Base-by-base conservation (phyloP, 441 rosid species). In the Euphorbia corollata region DNA sequence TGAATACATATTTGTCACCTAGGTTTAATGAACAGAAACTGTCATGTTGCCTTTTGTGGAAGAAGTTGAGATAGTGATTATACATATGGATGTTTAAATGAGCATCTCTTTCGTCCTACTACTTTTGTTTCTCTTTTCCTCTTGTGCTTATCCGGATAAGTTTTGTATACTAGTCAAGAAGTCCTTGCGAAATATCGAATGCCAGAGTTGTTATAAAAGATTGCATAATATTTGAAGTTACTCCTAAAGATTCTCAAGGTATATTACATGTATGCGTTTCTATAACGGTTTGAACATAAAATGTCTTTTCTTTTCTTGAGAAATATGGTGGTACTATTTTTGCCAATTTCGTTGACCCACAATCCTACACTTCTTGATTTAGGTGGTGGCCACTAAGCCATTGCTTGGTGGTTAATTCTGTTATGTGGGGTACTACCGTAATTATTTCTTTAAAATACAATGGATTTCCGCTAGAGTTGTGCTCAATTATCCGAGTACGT, bases 1-100 rank as follows among this genome's bases (percentile, higher is more conserved):
- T 67, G 61, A 57, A 30, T 60, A 24, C 38, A 57, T 67, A 38
- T 66, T 43, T 32, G 10, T 18, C 18, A 12, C 55, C 47, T 50
- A 11, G 19, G 6, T 20, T 24, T 53, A 30, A 65, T 53, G 60
- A 59, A 64, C 16, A 18, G 16, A 8, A 50, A 47, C 48, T 64
- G 59, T n/a, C 59, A 24, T 56, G 19, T 45, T 36, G 13, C 6
- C 12, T 41, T 57, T 43, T 27, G 41, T 18, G 50, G 68, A 34
- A 65, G 23, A 63, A 63, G 34, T 12, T 63, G 43, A 15, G 53
- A 62, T 11, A 38, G 1, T 50, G 23, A 27, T 50, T n/a, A 13
- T 45, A 18, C 19, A 53, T 50, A 36, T 24, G 10, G 8, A 47
- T 23, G 10, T 23, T 45, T 23, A 19, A 8, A 3, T n/a, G 43